These are phyloP conservation scores for Spiraea crenata DNA, from an alignment of 331 rosid genomes.

Conservation along the genomic window DNA sequence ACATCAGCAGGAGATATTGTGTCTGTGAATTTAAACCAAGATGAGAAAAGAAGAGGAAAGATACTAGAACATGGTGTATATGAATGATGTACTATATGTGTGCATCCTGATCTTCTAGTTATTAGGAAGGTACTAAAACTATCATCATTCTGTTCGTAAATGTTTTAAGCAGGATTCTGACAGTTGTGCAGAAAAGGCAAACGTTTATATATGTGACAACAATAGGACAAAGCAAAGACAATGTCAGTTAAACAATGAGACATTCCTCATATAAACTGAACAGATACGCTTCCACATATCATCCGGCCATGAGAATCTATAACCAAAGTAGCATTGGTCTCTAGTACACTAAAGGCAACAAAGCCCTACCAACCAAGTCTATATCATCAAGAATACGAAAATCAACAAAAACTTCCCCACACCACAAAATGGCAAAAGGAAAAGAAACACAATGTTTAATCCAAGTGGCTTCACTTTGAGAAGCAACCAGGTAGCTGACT, in stretches of 20 bases:
- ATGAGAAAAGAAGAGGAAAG: slow-evolving; percentile 11
- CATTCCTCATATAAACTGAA: slow-evolving; percentile 1
- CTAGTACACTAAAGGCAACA: background rate
- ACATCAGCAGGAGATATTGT: slow-evolving; percentile 62
- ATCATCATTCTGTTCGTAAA: background rate
- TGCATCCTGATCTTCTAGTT: background rate
- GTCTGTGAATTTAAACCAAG: slow-evolving; percentile 43
- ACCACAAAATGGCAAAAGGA: background rate
- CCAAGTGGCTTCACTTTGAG: background rate
- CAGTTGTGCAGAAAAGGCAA: background rate
- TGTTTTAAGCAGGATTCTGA: background rate
- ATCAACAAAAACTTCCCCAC: background rate
- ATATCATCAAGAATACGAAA: background rate
- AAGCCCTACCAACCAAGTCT: background rate
- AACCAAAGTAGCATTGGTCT: background rate
- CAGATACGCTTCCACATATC: background rate
- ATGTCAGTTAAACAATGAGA: background rate
- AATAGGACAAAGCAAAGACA: background rate
- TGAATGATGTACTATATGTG: background rate
- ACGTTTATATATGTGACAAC: background rate
- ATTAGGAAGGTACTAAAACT: background rate
- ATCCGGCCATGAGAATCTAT: background rate
- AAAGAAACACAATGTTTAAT: background rate
- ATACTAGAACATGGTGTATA: background rate
- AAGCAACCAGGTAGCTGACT: background rate